These are phyloP conservation scores for Volvox reticuliferus DNA, from an alignment of 139 green algal genomes.

Conservation along the genomic window DNA sequence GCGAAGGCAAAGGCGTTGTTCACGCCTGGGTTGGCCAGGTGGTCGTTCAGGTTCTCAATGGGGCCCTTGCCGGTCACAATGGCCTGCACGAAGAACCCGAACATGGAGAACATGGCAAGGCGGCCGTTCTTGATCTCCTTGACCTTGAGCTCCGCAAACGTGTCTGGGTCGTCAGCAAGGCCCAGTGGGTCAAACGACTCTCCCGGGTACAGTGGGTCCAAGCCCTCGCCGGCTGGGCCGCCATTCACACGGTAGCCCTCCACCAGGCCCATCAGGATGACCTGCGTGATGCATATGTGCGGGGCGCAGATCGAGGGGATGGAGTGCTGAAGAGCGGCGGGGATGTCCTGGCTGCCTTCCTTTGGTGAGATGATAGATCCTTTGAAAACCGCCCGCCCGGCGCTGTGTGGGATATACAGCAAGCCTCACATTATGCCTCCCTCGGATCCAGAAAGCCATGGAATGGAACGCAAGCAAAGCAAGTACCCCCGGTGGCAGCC, in stretches of 20 bases:
- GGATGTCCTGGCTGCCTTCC: background rate
- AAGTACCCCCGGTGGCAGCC: too few species aligned
- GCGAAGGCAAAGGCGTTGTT: slow-evolving; percentile 74
- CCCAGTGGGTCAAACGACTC: slow-evolving; percentile 96
- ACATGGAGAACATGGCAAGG: slow-evolving; percentile 86
- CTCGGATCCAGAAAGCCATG: background rate
- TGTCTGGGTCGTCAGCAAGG: slow-evolving; percentile 94
- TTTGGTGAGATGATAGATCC: background rate
- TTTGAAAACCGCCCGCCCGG: background rate
- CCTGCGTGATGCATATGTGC: slow-evolving; percentile 51
- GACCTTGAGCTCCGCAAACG: slow-evolving; percentile 89
- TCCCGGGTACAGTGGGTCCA: slow-evolving; percentile 92
- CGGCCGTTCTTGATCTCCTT: slow-evolving; percentile 97
- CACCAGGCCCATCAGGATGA: slow-evolving; percentile 87
- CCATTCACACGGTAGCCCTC: slow-evolving; percentile 91
- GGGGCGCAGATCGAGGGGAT: background rate
- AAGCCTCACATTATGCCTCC: background rate
- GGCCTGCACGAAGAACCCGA: slow-evolving; percentile 86
- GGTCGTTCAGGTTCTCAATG: slow-evolving; percentile 73
- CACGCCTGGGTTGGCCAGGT: slow-evolving; percentile 69
- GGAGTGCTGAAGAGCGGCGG: background rate
- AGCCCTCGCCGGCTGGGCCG: slow-evolving; percentile 77
- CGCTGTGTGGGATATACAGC: background rate
- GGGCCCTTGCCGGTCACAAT: slow-evolving; percentile 78
- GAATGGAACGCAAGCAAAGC: background rate